Base-by-base conservation (phyloP, 2,329 filamentous ascomycete genomes). In the Fusarium oxysporum region DNA sequence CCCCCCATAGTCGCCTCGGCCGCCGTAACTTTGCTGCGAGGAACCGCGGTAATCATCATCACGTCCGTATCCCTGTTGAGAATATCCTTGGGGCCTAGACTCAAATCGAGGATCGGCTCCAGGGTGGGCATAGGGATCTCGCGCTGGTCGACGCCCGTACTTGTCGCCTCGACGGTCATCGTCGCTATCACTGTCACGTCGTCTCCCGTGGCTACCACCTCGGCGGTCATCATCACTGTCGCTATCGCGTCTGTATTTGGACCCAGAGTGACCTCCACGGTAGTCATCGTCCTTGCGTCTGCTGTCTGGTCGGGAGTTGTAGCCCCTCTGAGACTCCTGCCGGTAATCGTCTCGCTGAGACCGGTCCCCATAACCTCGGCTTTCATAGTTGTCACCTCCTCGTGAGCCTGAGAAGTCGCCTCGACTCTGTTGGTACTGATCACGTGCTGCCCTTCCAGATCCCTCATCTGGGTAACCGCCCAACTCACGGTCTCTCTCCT, bases 401-500 rank as follows among this genome's bases (percentile, higher is more conserved):
- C 69, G 41, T 9, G 68, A 54, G 33, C 54, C 8, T 4, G 67
- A 68, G 32, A 64, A 68, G 19, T 58, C 68, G 7, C 67, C 67
- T 14, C 71, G 66, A 19, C 56, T 63, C 23, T 44, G 58, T 33
- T 70, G 62, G 21, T 71, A 71, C 11, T 65, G 58, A 7, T 71
- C 62, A 2, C 50, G 58, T 14, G 56, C 70, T n/a, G 28, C 28
- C 33, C 68, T 72, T 48, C 58, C 62, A 4, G 81, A 72, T 28
- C 78, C 77, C 21, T 79, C 71, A 41, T 79, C 80, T 8, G 78
- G 78, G 55, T 83, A 82, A 63, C 86, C 84, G 5, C 86, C 87
- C 37, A 90, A 84, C 4, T 85, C 83, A 65, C 89, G 87, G 74
- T 93, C 91, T 71, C 89, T 88, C 64, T 91, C 88, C 67, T 86